These are phyloP conservation scores for Typha latifolia DNA, from an alignment of 176 grass and related monocot species.

Conservation along the genomic window DNA sequence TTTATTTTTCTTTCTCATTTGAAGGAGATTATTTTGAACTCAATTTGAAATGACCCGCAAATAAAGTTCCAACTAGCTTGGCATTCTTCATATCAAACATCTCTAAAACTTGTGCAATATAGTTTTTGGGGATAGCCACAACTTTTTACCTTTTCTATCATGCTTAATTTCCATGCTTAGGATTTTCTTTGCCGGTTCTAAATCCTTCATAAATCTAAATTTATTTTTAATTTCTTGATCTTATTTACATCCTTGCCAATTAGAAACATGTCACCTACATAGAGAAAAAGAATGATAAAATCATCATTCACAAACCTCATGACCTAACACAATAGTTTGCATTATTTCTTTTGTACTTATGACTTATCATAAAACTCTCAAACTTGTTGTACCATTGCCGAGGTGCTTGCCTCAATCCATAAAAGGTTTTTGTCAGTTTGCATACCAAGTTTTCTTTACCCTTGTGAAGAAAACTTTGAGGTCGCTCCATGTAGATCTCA, in stretches of 20 bases:
- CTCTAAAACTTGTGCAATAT: constrained; percentile 5
- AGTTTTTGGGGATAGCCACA: constrained; percentile 1
- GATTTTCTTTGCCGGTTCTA: background rate
- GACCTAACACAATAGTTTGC: background rate
- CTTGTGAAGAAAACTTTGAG: background rate
- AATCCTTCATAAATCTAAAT: constrained; percentile 2
- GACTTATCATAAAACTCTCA: background rate
- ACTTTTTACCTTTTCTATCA: constrained; percentile 3
- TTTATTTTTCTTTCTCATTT: background rate
- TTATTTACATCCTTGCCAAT: too few species aligned
- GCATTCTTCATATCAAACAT: constrained; percentile 13
- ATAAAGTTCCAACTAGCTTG: background rate
- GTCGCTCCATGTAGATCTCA: background rate
- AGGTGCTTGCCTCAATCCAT: background rate
- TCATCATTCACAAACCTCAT: background rate
- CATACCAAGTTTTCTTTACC: background rate
- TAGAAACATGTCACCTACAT: too few species aligned
- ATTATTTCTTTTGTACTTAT: background rate
- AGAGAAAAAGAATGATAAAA: too few species aligned
- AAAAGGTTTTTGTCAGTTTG: background rate
- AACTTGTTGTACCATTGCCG: too few species aligned
- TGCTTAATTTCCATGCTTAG: background rate
- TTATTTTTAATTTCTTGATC: background rate
- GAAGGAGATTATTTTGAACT: background rate
- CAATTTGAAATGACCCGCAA: background rate